Conservation (phyloP, 345 rosid species). For the Bruguiera gymnorhiza region DNA sequence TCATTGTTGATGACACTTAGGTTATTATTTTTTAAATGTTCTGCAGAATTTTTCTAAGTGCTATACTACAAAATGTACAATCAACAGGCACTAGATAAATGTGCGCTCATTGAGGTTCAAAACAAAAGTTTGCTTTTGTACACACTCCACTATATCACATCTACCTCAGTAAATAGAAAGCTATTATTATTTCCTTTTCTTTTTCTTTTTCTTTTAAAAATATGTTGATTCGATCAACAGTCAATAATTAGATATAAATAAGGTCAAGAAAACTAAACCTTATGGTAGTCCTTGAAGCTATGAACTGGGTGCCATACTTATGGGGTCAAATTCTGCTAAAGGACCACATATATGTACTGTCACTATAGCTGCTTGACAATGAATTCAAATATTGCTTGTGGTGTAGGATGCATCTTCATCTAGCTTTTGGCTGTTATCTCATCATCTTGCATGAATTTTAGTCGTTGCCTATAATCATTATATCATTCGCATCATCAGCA, state of each 20-base stretch:
- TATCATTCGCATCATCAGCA: background rate
- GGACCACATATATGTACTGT: background rate
- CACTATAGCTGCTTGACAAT: conserved; percentile 10
- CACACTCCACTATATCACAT: background rate
- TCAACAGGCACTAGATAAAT: background rate
- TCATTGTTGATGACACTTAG: background rate
- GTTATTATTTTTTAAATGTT: background rate
- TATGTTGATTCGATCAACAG: conserved; percentile 16
- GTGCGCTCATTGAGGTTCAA: background rate
- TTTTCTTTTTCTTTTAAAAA: too few species aligned
- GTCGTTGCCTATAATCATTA: background rate
- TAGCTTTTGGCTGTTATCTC: background rate
- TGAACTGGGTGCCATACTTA: background rate
- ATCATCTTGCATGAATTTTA: background rate
- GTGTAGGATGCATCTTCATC: conserved; percentile 8
- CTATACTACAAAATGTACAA: background rate
- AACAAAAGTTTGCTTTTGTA: conserved; percentile 2
- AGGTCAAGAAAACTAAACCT: conserved; percentile 12
- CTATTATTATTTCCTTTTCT: background rate
- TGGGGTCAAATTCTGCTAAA: conserved; percentile 30
- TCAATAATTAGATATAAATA: background rate
- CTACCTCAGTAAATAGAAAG: background rate
- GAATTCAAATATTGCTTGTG: conserved; percentile 28
- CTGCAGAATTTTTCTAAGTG: background rate
- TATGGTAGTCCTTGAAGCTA: background rate